phyloP scores from a whole-genome alignment of 805 yeast genomes.

The Ogataea populi-albae region DNA sequence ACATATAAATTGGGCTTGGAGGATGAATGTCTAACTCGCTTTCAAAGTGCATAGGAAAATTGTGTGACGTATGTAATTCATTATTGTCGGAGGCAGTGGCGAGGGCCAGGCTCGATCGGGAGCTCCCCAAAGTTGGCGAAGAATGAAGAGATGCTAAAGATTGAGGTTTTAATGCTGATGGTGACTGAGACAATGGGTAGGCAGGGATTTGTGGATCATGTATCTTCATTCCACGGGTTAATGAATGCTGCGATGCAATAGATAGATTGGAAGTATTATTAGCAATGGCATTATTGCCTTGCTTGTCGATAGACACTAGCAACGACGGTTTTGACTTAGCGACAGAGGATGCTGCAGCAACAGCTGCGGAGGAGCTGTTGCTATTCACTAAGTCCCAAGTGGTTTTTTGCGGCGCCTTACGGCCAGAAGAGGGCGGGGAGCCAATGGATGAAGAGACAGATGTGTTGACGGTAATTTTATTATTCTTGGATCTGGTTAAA shows the following conservation, averaged over 20 bases:
- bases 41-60: too few relatives aligned
- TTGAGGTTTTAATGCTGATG: slow-evolving; percentile 2
- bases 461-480: slow-evolving; percentile 7
- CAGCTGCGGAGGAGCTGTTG: slow-evolving; percentile 31
- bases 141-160: slow-evolving; percentile 4
- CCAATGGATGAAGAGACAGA: slow-evolving; percentile 1
- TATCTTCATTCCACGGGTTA: too few relatives aligned
- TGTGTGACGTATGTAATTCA: too few relatives aligned
- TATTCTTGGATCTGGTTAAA: slow-evolving; percentile 6
- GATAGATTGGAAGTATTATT: too few relatives aligned
- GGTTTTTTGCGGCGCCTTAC: slow-evolving; percentile 8
- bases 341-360: slow-evolving; percentile 37
- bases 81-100: too few relatives aligned
- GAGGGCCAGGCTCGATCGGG: too few relatives aligned
- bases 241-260: too few relatives aligned
- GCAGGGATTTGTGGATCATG: too few relatives aligned
- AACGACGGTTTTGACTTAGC: slow-evolving; percentile 30
- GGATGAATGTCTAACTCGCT: slow-evolving; percentile 10
- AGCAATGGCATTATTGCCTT: background rate
- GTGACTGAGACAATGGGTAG: background rate
- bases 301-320: slow-evolving; percentile 22
- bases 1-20: slow-evolving; percentile 8
- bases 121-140: slow-evolving; percentile 8
- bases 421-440: too few relatives aligned
- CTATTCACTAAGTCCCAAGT: slow-evolving; percentile 30